These are phyloP conservation scores for Claviceps sp. DNA, from an alignment of 2,329 filamentous ascomycete genomes.

Conservation along the genomic window DNA sequence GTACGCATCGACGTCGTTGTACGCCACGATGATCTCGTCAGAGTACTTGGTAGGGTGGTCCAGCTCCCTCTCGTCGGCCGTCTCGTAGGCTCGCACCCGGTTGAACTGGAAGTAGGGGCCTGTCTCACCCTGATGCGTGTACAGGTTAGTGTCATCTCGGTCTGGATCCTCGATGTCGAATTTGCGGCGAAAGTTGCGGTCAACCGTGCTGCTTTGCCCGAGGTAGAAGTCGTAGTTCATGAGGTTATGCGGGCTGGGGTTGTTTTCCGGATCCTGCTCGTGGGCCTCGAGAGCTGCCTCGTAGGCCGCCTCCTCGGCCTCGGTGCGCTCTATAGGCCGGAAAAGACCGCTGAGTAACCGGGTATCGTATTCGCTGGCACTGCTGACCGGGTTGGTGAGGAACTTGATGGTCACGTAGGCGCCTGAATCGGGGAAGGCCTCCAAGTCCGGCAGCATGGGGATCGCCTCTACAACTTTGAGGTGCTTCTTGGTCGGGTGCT, in stretches of 20 bases:
- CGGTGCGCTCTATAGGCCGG: slow-evolving; percentile 42
- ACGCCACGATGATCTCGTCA: slow-evolving; percentile 48
- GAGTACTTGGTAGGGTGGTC: slow-evolving; percentile 47
- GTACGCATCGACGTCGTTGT: slow-evolving; percentile 38
- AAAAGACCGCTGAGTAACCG: slow-evolving; percentile 50
- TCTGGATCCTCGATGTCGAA: slow-evolving; percentile 46
- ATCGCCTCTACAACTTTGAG: slow-evolving; percentile 46
- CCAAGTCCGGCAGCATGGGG: slow-evolving; percentile 51
- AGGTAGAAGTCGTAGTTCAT: slow-evolving; percentile 59
- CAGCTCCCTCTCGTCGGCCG: slow-evolving; percentile 41
- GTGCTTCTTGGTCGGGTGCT: slow-evolving; percentile 44
- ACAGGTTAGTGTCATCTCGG: slow-evolving; percentile 39
- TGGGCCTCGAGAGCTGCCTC: slow-evolving; percentile 37
- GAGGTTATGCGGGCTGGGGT: slow-evolving; percentile 41
- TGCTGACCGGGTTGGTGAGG: slow-evolving; percentile 47
- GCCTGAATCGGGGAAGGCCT: slow-evolving; percentile 56
- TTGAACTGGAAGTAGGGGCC: slow-evolving; percentile 46
- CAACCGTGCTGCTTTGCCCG: slow-evolving; percentile 32
- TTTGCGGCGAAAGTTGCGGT: slow-evolving; percentile 43
- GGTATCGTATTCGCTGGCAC: slow-evolving; percentile 38
- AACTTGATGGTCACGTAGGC: slow-evolving; percentile 60
- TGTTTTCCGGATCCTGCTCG: slow-evolving; percentile 41
- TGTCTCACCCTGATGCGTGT: slow-evolving; percentile 35
- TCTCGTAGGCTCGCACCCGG: slow-evolving; percentile 52
- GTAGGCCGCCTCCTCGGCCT: slow-evolving; percentile 39